These are phyloP conservation scores for Pleurozium schreberi DNA, from an alignment of 225 moss, liverwort and hornwort species.

Conservation along the genomic window DNA sequence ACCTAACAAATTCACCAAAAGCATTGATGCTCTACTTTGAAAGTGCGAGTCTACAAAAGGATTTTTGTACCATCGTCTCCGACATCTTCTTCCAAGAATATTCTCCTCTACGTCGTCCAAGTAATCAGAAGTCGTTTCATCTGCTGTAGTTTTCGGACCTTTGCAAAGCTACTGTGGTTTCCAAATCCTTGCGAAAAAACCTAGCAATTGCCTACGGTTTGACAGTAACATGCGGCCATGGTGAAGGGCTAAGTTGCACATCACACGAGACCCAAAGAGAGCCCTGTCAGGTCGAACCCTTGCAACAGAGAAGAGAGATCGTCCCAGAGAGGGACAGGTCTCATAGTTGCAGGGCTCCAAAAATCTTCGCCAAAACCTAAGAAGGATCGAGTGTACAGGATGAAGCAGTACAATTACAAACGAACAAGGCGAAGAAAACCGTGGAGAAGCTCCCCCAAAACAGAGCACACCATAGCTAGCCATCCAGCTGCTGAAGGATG, in stretches of 20 bases:
- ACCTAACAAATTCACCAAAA: not conserved
- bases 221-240: not conserved
- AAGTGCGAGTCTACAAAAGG: not conserved
- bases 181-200: not conserved
- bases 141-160: not conserved
- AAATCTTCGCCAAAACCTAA: not conserved
- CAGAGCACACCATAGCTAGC: not conserved
- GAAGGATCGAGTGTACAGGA: not conserved
- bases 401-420: not conserved
- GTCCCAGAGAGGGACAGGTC: not conserved
- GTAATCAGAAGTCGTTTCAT: not conserved
- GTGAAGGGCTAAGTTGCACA: not conserved
- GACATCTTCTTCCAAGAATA: not conserved
- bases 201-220: not conserved
- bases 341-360: not conserved
- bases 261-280: not conserved
- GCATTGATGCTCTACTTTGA: not conserved
- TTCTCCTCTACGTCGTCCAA: not conserved
- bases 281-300: not conserved
- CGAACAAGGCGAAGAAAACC: not conserved
- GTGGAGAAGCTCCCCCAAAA: not conserved
- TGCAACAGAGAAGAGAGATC: not conserved
- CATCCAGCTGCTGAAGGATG: constrained; percentile 52
- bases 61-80: not conserved
- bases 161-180: not conserved